phyloP scores from a whole-genome alignment of 805 yeast species.

The Groenewaldozyma salmanticensis region DNA sequence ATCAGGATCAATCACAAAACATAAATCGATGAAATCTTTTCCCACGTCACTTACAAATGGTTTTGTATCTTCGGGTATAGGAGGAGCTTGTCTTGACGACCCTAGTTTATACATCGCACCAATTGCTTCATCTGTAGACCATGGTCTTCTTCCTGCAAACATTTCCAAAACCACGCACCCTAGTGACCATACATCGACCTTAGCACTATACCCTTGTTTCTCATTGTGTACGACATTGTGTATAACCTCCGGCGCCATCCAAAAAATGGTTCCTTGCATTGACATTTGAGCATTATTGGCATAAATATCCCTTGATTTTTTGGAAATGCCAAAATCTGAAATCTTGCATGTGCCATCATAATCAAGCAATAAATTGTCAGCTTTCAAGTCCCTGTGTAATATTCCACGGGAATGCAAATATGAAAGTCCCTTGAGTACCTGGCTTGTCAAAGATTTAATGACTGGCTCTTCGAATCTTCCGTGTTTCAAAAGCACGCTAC shows the following conservation, averaged over 20 bases:
- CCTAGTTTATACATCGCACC: constrained; percentile 90
- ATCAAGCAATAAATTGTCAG: constrained; percentile 83
- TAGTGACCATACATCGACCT: constrained; percentile 95
- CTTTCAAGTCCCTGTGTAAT: constrained; percentile 87
- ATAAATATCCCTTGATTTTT: constrained; percentile 68
- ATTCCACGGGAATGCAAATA: constrained; percentile 83
- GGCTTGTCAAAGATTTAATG: constrained; percentile 63
- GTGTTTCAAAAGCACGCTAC: constrained; percentile 68
- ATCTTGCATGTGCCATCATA: constrained; percentile 91
- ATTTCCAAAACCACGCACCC: constrained; percentile 96
- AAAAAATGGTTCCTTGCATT: constrained; percentile 96
- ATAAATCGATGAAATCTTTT: constrained; percentile 57
- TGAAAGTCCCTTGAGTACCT: constrained; percentile 75
- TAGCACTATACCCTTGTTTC: constrained; percentile 91
- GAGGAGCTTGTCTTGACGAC: constrained; percentile 82
- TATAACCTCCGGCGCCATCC: constrained; percentile 99
- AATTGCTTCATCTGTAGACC: constrained; percentile 92
- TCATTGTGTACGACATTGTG: constrained; percentile 65
- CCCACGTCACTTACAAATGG: constrained; percentile 57
- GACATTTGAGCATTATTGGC: constrained; percentile 92
- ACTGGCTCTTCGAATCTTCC: constrained; percentile 79
- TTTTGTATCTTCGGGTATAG: constrained; percentile 82
- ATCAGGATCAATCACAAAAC: constrained; percentile 70
- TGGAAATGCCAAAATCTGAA: constrained; percentile 94
- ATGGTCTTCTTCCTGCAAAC: constrained; percentile 96